Percentiles rank a stretch among this genome's conserved stretches.
Evolutionary conservation across 2,329 filamentous ascomycete species (phyloP).

Genomic region (Thielaviopsis ethacetica): DNA sequence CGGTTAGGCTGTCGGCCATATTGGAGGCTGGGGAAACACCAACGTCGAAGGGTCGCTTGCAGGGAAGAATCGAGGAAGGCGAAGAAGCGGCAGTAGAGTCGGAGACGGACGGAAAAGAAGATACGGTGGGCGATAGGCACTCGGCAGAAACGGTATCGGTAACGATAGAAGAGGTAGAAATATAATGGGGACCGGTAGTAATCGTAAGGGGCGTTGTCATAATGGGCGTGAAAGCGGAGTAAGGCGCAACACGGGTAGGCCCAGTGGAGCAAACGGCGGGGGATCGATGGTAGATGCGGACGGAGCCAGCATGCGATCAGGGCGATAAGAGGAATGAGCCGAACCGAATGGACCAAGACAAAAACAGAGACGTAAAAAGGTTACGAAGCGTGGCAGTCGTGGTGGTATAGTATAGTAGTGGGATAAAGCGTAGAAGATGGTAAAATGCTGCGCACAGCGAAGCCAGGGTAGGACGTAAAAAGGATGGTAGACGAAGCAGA

Average conservation of each 20-base stretch:
- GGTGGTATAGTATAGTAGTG: background rate
- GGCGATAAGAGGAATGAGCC: background rate
- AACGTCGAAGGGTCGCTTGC: conserved; percentile 8
- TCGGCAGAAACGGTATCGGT: background rate
- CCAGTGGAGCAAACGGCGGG: background rate
- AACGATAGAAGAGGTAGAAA: conserved; percentile 1
- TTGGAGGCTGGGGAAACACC: conserved; percentile 1
- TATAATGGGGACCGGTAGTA: conserved; percentile 7
- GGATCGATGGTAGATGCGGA: background rate
- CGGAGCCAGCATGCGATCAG: background rate
- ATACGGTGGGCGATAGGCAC: conserved; percentile 2
- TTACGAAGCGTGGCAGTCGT: background rate
- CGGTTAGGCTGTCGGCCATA: conserved; percentile 9
- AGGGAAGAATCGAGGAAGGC: conserved; percentile 6
- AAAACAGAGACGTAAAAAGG: background rate
- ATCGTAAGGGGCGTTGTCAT: conserved; percentile 11
- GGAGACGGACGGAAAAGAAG: background rate
- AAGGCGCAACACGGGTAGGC: background rate
- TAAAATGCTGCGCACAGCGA: background rate
- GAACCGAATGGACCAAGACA: background rate
- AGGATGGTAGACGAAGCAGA: background rate
- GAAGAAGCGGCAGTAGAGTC: background rate
- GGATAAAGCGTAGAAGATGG: background rate
- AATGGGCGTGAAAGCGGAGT: background rate
- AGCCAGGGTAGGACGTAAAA: background rate